Conservation (phyloP, 306 rosid genomes). For the Acmispon strigosus region DNA sequence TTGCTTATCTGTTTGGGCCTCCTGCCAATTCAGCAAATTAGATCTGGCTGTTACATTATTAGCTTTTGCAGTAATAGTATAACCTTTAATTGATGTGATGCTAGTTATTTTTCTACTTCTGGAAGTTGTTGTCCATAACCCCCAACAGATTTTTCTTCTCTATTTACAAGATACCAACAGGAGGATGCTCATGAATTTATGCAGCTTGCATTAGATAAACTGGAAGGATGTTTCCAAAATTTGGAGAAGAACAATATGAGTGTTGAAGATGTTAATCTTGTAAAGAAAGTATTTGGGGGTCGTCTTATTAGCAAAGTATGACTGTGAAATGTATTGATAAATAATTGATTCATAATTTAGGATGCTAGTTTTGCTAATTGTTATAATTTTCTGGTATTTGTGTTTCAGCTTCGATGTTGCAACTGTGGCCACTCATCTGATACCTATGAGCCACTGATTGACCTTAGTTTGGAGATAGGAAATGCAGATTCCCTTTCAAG, state of each 20-base stretch:
- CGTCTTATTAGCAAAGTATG: slow-evolving; percentile 70
- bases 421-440: slow-evolving; percentile 63
- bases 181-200: slow-evolving; percentile 95
- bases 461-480: slow-evolving; percentile 82
- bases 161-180: slow-evolving; percentile 60
- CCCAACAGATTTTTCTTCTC: slow-evolving; percentile 54
- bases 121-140: slow-evolving; percentile 46
- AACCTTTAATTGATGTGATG: neutral
- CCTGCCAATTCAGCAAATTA: neutral
- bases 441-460: slow-evolving; percentile 69
- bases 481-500: slow-evolving; percentile 50
- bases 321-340: neutral
- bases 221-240: slow-evolving; percentile 45
- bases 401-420: slow-evolving; percentile 73
- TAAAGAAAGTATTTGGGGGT: slow-evolving; percentile 72
- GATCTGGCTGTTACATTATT: neutral
- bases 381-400: neutral
- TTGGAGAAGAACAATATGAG: slow-evolving; percentile 18
- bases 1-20: neutral
- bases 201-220: slow-evolving; percentile 76
- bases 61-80: neutral
- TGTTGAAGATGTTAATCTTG: slow-evolving; percentile 43
- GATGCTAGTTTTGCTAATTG: neutral
- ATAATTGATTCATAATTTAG: neutral
- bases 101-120: neutral